These are phyloP conservation scores for Helminthosporium solani DNA, from an alignment of 2,329 filamentous ascomycete genomes.

Conservation along the genomic window DNA sequence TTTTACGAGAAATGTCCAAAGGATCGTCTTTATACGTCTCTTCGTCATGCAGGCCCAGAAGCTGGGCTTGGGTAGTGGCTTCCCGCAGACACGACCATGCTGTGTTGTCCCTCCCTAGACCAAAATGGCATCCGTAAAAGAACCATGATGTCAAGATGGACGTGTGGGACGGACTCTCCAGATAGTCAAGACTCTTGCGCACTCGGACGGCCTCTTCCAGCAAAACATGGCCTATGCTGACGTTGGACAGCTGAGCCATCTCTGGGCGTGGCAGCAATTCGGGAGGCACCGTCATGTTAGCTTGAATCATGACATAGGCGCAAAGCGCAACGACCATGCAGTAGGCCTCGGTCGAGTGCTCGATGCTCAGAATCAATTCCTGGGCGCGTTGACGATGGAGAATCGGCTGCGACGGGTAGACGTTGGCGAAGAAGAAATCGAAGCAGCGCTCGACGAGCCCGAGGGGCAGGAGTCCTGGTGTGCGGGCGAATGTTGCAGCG, in stretches of 20 bases:
- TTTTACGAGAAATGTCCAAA: conserved; percentile 55
- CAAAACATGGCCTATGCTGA: conserved; percentile 55
- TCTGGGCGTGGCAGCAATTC: conserved; percentile 50
- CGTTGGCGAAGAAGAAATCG: conserved; percentile 62
- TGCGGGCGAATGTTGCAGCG: conserved; percentile 48
- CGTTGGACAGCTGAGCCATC: conserved; percentile 44
- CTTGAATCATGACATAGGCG: conserved; percentile 53
- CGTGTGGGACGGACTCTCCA: conserved; percentile 56
- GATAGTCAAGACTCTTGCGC: conserved; percentile 58
- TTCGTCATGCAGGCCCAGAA: conserved; percentile 61
- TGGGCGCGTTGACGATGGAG: conserved; percentile 55
- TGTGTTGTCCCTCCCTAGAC: conserved; percentile 61
- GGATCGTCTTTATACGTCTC: conserved; percentile 53
- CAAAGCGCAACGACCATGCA: conserved; percentile 57
- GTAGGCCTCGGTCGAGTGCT: conserved; percentile 56
- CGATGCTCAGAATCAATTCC: conserved; percentile 55
- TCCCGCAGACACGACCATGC: conserved; percentile 64
- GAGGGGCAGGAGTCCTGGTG: conserved; percentile 51
- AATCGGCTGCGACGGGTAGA: conserved; percentile 66
- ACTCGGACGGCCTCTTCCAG: conserved; percentile 60
- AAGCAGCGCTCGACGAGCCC: conserved; percentile 56
- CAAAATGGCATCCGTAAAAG: conserved; percentile 61
- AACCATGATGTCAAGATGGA: conserved; percentile 65
- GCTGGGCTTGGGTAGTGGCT: conserved; percentile 60
- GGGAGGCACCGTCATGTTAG: conserved; percentile 48